Evolutionary conservation across 805 yeast species (phyloP), one percentile per base, ranked within the genome.

Genomic region (Metschnikowia matae): DNA sequence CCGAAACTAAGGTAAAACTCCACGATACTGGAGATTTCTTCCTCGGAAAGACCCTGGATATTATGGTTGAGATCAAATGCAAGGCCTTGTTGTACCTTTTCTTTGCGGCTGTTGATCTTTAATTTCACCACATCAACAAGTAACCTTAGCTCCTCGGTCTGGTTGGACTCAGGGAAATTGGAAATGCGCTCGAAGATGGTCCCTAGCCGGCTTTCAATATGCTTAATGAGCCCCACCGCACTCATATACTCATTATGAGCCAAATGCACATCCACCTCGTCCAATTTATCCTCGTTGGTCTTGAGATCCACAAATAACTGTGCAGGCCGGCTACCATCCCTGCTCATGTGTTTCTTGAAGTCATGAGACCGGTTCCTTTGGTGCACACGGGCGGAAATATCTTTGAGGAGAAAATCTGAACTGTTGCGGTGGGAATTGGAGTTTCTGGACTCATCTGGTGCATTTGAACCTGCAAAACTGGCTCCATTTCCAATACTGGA

Each of bases 181-280:
- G 31, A 52, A 40, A 37, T 67, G 40, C 44, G 65, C 61, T 15
- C 57, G 48, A 73, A 75, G 10, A 69, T 64, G 20, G 54, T 58
- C 6, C 52, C 46, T 18, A 73, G 55, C 48, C 68, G 66, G 13
- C 59, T 55, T 48, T 72, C 76, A 37, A 73, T 70, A 53, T 70
- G 70, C 31, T 62, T 62, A 39, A 74, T 64, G 26, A 70, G 59
- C 6, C 75, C 76, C 17, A 77, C 79, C 3, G 80, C 73, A 40
- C 69, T 71, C 46, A 62, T 66, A 57, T 77, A 84, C 49, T 77
- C 74, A 48, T 80, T 77, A 58, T 85, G 84, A 10, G 88, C 84
- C 23, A 86, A 73, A 48, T 74, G 74, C 13, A 84, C 80, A 62
- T 87, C 94, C 39, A 85, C 74, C 49, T 85, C 89, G 59, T 86